These are phyloP conservation scores for Lactifluus hygrophoroides DNA, from an alignment of 768 basidiomycete genomes.

Conservation along the genomic window DNA sequence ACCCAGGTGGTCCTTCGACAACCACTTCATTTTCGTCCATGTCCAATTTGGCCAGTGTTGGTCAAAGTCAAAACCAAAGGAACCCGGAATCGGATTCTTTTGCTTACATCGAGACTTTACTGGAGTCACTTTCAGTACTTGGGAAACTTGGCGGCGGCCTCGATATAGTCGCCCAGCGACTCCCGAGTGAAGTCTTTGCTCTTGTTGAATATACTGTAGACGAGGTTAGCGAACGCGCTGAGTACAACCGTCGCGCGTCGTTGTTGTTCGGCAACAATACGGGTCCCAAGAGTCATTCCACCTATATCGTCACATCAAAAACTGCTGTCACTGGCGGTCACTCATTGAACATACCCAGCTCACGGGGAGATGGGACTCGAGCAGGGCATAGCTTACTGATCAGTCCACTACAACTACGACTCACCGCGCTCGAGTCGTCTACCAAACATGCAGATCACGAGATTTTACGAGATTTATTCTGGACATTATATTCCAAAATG, in stretches of 20 bases:
- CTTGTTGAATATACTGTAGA: slow-evolving; percentile 82
- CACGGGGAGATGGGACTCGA: slow-evolving; percentile 9
- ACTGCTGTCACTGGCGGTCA: slow-evolving; percentile 22
- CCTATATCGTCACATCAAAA: slow-evolving; percentile 41
- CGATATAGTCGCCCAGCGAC: slow-evolving; percentile 75
- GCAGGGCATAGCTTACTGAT: slow-evolving; percentile 27
- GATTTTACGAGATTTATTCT: slow-evolving; percentile 84
- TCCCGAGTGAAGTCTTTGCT: slow-evolving; percentile 74
- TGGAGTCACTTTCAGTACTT: slow-evolving; percentile 88
- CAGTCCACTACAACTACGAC: slow-evolving; percentile 49
- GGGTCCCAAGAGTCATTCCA: slow-evolving; percentile 30
- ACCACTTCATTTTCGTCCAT: slow-evolving; percentile 20
- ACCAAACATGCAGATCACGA: slow-evolving; percentile 73
- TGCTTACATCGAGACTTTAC: slow-evolving; percentile 81
- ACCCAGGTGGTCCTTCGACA: slow-evolving; percentile 17
- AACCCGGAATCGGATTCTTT: slow-evolving; percentile 95
- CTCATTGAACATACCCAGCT: slow-evolving; percentile 4
- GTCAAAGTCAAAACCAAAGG: slow-evolving; percentile 20
- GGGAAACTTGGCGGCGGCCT: slow-evolving; percentile 81
- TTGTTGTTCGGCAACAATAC: slow-evolving; percentile 24
- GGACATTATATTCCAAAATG: slow-evolving; percentile 94
- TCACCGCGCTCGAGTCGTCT: slow-evolving; percentile 66
- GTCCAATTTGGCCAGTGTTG: slow-evolving; percentile 13
- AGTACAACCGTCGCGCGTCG: slow-evolving; percentile 56
- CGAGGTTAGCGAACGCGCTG: slow-evolving; percentile 86